A percentile compares a stretch with the other conserved stretches of the same genome.
These are phyloP conservation scores for Avena atlantica DNA, from an alignment of 176 grass and related monocot genomes.

Conservation along the genomic window DNA sequence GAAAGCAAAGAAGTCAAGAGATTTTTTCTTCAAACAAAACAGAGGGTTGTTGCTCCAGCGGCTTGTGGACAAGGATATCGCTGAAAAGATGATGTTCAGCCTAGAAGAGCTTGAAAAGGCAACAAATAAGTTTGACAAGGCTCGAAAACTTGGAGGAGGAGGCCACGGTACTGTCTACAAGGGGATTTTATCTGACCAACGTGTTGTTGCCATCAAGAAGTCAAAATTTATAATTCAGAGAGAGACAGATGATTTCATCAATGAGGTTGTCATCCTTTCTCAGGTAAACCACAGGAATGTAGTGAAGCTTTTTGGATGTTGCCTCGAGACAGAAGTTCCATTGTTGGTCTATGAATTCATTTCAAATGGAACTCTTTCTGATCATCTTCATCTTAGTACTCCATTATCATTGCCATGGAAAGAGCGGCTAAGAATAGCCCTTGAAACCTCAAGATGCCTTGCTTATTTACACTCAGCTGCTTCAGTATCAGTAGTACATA, in stretches of 20 bases:
- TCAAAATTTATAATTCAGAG: slow-evolving; percentile 49
- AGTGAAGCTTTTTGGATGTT: slow-evolving; percentile 62
- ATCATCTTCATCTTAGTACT: slow-evolving; percentile 36
- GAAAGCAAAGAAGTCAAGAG: slow-evolving; percentile 47
- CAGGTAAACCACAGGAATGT: slow-evolving; percentile 57
- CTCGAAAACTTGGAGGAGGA: slow-evolving; percentile 45
- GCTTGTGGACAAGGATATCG: slow-evolving; percentile 49
- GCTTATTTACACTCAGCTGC: slow-evolving; percentile 55
- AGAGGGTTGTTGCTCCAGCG: slow-evolving; percentile 44
- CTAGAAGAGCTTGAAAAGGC: slow-evolving; percentile 59
- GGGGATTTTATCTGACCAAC: slow-evolving; percentile 51
- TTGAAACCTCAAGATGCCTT: slow-evolving; percentile 51
- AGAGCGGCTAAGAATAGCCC: slow-evolving; percentile 50
- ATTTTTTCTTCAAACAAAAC: slow-evolving; percentile 53
- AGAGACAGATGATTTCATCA: slow-evolving; percentile 58
- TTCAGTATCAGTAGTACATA: slow-evolving; percentile 47
- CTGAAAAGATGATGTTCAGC: slow-evolving; percentile 49
- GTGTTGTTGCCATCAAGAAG: slow-evolving; percentile 61
- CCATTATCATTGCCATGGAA: slow-evolving; percentile 38
- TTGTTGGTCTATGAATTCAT: slow-evolving; percentile 59
- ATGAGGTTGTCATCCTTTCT: slow-evolving; percentile 56
- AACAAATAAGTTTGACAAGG: slow-evolving; percentile 52
- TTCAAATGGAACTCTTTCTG: slow-evolving; percentile 54
- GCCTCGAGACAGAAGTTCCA: slow-evolving; percentile 56
- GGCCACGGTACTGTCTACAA: slow-evolving; percentile 59